Percentiles rank a stretch among this genome's conserved stretches.
These are phyloP conservation scores for Fusarium sp. DNA, from an alignment of 2,329 filamentous ascomycete species.

Conservation along the genomic window DNA sequence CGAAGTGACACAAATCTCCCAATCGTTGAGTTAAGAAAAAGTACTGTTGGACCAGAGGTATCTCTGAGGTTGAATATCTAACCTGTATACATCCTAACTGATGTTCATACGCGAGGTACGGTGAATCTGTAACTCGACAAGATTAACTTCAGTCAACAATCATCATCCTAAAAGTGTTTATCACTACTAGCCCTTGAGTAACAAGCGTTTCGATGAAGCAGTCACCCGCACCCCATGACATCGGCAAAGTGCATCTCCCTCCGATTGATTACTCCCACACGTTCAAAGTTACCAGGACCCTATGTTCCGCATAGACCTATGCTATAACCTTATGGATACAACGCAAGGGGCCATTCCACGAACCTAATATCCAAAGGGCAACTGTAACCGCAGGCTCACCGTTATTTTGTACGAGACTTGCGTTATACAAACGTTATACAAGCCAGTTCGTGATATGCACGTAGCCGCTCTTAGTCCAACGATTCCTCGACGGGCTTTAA, in stretches of 20 bases:
- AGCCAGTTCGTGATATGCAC: conserved; percentile 3
- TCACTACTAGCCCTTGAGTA: not conserved
- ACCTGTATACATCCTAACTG: too few species aligned
- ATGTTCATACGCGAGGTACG: too few species aligned
- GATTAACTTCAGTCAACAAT: not conserved
- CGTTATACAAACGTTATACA: conserved; percentile 9
- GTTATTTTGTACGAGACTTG: not conserved
- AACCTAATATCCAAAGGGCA: conserved; percentile 3
- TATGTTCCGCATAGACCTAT: too few species aligned
- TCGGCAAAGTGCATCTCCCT: conserved; percentile 3
- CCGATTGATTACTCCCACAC: not conserved
- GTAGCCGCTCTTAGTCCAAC: conserved; percentile 8
- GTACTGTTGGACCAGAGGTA: too few species aligned
- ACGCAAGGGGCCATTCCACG: not conserved
- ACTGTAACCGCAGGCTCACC: conserved; percentile 24
- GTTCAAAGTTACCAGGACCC: not conserved
- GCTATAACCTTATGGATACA: not conserved
- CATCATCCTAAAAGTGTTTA: not conserved
- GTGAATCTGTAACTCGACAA: not conserved
- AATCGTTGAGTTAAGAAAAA: too few species aligned
- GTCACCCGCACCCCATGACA: not conserved
- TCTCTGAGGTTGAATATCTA: too few species aligned
- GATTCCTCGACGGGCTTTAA: not conserved
- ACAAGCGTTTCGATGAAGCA: conserved; percentile 17
- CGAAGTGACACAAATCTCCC: too few species aligned